phyloP scores from a whole-genome alignment of 2,329 filamentous ascomycete species.

The Penicillium sclerotiorum region DNA sequence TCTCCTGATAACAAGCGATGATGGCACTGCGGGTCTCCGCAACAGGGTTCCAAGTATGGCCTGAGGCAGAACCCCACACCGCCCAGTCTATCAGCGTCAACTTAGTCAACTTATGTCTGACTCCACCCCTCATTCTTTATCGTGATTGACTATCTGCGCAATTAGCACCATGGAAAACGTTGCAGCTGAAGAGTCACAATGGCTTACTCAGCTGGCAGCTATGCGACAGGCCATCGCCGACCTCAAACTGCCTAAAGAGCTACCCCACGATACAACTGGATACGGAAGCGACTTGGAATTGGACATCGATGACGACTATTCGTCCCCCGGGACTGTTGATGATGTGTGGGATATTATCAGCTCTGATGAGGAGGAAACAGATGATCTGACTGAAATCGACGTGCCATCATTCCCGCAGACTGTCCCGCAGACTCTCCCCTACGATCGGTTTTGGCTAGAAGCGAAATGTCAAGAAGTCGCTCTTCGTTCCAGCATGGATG shows the following conservation, averaged over 20 bases:
- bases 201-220: constrained; percentile 79
- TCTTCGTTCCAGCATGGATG: constrained; percentile 63
- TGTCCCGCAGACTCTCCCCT: constrained; percentile 39
- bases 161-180: constrained; percentile 24
- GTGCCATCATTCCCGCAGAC: constrained; percentile 35
- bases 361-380: constrained; percentile 69
- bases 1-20: constrained; percentile 9
- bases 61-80: constrained; percentile 7
- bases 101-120: background rate
- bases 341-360: constrained; percentile 94
- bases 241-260: constrained; percentile 60
- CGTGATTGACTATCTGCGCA: background rate
- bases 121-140: background rate
- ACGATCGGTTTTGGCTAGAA: constrained; percentile 71
- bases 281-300: constrained; percentile 60
- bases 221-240: constrained; percentile 86
- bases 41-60: background rate
- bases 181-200: constrained; percentile 60
- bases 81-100: background rate
- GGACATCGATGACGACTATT: constrained; percentile 65
- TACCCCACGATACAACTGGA: constrained; percentile 40
- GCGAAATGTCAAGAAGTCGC: constrained; percentile 70
- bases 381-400: constrained; percentile 61
- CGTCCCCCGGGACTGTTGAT: constrained; percentile 64
- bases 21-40: constrained; percentile 8